Conservation (phyloP, 192 early-diverging fungal species). For the Chytriomyces sp. region DNA sequence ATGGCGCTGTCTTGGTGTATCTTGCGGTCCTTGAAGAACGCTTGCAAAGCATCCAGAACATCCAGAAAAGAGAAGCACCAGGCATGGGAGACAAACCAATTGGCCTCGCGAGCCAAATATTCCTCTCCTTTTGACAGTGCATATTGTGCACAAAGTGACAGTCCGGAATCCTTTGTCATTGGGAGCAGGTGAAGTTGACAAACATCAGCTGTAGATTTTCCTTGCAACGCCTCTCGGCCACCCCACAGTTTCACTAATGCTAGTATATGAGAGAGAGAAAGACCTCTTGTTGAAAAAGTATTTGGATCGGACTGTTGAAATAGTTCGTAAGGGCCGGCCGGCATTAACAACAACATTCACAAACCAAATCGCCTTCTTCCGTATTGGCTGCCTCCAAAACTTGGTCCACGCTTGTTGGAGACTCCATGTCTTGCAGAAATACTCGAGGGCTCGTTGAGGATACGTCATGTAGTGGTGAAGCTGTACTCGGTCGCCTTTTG, state of each 20-base stretch:
- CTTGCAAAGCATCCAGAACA: conserved; percentile 18
- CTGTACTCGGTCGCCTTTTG: background rate
- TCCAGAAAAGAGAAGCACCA: conserved; percentile 38
- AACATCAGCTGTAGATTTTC: conserved; percentile 26
- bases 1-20: background rate
- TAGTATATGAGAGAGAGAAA: conserved; percentile 15
- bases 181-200: conserved; percentile 10
- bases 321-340: background rate
- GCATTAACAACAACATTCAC: background rate
- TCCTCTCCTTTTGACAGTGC: background rate
- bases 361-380: background rate
- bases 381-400: too few relatives aligned
- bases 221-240: conserved; percentile 1
- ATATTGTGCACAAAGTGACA: conserved; percentile 4
- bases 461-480: background rate
- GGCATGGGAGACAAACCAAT: conserved; percentile 37
- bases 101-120: background rate
- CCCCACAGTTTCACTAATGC: conserved; percentile 19
- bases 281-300: conserved; percentile 16
- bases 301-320: background rate
- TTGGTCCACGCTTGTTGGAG: background rate
- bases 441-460: background rate
- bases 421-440: background rate
- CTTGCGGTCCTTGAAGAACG: conserved; percentile 14
- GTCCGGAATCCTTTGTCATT: conserved; percentile 5